Base-by-base conservation (phyloP, 352 stramenopile genomes). In the Pythium dissotocum region DNA sequence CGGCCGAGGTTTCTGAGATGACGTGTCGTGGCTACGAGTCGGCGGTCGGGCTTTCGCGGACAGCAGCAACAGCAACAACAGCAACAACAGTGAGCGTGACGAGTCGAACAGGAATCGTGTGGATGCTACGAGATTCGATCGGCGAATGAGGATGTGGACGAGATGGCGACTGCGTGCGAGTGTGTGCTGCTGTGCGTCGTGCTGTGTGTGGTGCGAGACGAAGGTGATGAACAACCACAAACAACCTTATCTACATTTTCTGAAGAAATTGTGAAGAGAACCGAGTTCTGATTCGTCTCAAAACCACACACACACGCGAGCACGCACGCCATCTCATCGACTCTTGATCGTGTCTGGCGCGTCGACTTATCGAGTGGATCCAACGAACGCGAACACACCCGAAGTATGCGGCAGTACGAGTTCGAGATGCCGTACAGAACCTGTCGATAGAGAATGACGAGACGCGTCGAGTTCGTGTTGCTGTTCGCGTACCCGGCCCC, bases 181-280 rank as follows among this genome's bases (percentile, higher is more conserved):
- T 58, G 62, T 57, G 48, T 21, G 24, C 12, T 14, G 21, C 21
- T 24, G 21, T 3, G 12, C 4, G 51, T 38, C 38, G 18, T 13
- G 1, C 1, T 32, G 44, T 61, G 10, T n/a, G 33, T 56, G 36
- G 33, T 24, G 53, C 8, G 28, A 40, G 40, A 74, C 74, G 83
- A 77, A 90, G 48, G 76, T 92, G 84, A 92, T 76, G 84, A 90
- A 80, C 74, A 68, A 79, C 52, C 58, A 73, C 73, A 72, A 72
- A 72, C 62, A 77, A 74, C 76, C 78, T 86, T 86, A 86, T 86
- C 78, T 86, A 86, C 78, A 86, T 86, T 86, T 82, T 83, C 78
- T 77, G 78, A 86, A 59, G 57, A 67, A 56, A 80, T 76, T 70
- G 65, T 83, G 70, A 78, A 74, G 72, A 76, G 75, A 63, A 73